A percentile compares a stretch with the other conserved stretches of the same genome.
Evolutionary conservation across 805 yeast species (phyloP).

Genomic region (Candida broadrunensis): DNA sequence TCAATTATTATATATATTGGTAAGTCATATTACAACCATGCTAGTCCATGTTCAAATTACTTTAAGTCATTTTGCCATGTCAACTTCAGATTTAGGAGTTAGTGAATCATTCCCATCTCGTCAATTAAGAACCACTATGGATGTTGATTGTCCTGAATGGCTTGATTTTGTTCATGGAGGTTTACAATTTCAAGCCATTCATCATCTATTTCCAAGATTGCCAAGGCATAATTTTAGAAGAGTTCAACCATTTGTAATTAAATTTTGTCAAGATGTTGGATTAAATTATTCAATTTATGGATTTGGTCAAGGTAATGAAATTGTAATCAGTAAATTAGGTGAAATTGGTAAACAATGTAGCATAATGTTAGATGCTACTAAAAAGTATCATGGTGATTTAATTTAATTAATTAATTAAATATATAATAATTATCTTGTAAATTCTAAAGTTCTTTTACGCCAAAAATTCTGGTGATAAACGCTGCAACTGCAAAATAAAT

Average conservation of each 20-base stretch:
- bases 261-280: slow-evolving; percentile 75
- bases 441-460: too few species aligned
- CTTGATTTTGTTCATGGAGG: slow-evolving; percentile 90
- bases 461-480: too few species aligned
- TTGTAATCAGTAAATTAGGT: slow-evolving; percentile 64
- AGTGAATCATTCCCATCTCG: slow-evolving; percentile 76
- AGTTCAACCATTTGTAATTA: slow-evolving; percentile 68
- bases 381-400: slow-evolving; percentile 27
- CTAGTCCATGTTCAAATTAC: slow-evolving; percentile 93
- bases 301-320: slow-evolving; percentile 71
- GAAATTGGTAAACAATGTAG: slow-evolving; percentile 79
- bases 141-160: slow-evolving; percentile 92
- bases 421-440: too few species aligned
- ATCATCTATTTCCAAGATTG: slow-evolving; percentile 83
- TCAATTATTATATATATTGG: slow-evolving; percentile 59
- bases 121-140: slow-evolving; percentile 90
- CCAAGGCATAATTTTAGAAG: slow-evolving; percentile 84
- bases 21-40: slow-evolving; percentile 81
- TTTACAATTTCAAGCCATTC: slow-evolving; percentile 86
- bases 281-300: slow-evolving; percentile 82
- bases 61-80: slow-evolving; percentile 88
- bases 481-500: too few species aligned
- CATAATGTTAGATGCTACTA: slow-evolving; percentile 71
- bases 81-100: slow-evolving; percentile 80
- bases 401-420: background rate